Percentiles rank a stretch among this genome's conserved stretches.
These are phyloP conservation scores for Botrytis sinoallii DNA, from an alignment of 2,329 filamentous ascomycete genomes.

Conservation along the genomic window DNA sequence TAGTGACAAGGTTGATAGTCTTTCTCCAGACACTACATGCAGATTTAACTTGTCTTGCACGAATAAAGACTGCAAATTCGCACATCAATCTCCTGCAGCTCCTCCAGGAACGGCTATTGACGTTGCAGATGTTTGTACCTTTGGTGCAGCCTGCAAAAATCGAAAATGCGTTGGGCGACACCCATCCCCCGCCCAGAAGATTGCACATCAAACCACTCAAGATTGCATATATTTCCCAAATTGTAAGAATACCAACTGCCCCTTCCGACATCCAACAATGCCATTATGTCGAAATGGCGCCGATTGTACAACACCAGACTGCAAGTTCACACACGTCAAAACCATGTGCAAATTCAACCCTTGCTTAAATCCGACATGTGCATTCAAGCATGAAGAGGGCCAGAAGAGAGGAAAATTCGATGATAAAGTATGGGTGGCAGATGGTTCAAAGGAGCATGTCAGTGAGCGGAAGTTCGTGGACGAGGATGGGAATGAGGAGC, in stretches of 20 bases:
- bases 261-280: conserved; percentile 85
- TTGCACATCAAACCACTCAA: conserved; percentile 75
- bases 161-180: conserved; percentile 88
- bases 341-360: conserved; percentile 88
- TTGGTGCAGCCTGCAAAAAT: conserved; percentile 92
- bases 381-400: conserved; percentile 87
- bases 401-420: conserved; percentile 78
- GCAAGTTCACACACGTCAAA: conserved; percentile 86
- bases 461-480: conserved; percentile 88
- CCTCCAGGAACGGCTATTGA: conserved; percentile 75
- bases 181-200: conserved; percentile 80
- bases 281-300: conserved; percentile 88
- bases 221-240: conserved; percentile 91
- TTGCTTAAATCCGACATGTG: conserved; percentile 83
- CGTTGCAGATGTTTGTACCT: conserved; percentile 74
- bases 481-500: conserved; percentile 59
- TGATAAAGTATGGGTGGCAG: conserved; percentile 87
- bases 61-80: conserved; percentile 86
- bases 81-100: conserved; percentile 89
- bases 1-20: conserved; percentile 49
- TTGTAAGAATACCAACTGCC: conserved; percentile 82
- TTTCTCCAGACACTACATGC: conserved; percentile 70
- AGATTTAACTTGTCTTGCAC: conserved; percentile 87
- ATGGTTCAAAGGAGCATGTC: conserved; percentile 60
- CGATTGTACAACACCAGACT: conserved; percentile 76